phyloP scores from a whole-genome alignment of 2,329 filamentous ascomycete species.

The Fusarium burgessii region DNA sequence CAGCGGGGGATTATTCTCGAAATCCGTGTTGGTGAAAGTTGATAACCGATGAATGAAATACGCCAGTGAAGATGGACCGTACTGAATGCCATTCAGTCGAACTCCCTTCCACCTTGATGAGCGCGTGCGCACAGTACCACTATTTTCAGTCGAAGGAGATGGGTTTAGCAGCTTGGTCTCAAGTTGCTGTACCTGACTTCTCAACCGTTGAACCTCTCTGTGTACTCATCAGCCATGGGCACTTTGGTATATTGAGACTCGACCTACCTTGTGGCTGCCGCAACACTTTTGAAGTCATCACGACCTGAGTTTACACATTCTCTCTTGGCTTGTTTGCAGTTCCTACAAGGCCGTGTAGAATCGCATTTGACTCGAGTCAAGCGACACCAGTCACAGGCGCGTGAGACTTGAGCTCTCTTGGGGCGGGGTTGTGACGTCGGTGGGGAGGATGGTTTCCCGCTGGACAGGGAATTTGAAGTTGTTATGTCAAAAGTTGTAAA shows the following conservation, averaged over 20 bases:
- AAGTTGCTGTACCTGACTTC: slow-evolving; percentile 38
- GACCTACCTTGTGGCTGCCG: slow-evolving; percentile 40
- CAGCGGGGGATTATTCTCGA: not conserved
- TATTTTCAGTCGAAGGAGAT: not conserved
- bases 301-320: slow-evolving; percentile 42
- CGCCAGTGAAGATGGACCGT: slow-evolving; percentile 41
- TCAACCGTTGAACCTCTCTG: slow-evolving; percentile 43
- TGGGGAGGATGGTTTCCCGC: slow-evolving; percentile 28
- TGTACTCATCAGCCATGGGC: slow-evolving; percentile 1
- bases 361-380: slow-evolving; percentile 48
- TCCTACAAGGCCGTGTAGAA: slow-evolving; percentile 44
- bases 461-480: slow-evolving; percentile 29
- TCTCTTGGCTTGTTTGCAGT: slow-evolving; percentile 42
- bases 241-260: not conserved
- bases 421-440: slow-evolving; percentile 39
- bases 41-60: slow-evolving; percentile 43
- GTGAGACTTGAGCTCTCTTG: slow-evolving; percentile 48
- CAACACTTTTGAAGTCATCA: slow-evolving; percentile 45
- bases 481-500: slow-evolving; percentile 43
- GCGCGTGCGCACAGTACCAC: not conserved
- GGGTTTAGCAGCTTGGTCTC: slow-evolving; percentile 30
- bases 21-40: slow-evolving; percentile 22
- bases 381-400: slow-evolving; percentile 50
- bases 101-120: slow-evolving; percentile 26
- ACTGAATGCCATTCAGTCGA: slow-evolving; percentile 15